Percentiles rank a stretch among this genome's conserved stretches.
Evolutionary conservation across 2,329 filamentous ascomycete species (phyloP).

Genomic region (Pezicula radicicola): DNA sequence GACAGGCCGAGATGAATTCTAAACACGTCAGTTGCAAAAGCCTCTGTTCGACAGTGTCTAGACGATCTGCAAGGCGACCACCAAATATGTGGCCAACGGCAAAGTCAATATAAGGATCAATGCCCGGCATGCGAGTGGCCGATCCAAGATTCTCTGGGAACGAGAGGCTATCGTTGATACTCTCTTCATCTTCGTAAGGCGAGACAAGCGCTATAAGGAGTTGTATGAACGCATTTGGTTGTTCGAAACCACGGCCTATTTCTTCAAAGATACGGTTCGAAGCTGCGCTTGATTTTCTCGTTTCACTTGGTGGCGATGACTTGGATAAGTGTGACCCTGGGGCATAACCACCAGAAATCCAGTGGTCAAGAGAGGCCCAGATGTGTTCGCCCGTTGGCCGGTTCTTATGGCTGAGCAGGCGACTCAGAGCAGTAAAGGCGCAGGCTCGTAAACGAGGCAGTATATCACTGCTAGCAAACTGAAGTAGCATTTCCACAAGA

Average conservation of each 20-base stretch:
- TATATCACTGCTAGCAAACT: slow-evolving; percentile 74
- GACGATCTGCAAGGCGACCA: slow-evolving; percentile 51
- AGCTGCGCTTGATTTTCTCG: slow-evolving; percentile 27
- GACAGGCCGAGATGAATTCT: slow-evolving; percentile 74
- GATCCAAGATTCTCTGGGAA: slow-evolving; percentile 85
- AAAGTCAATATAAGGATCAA: slow-evolving; percentile 92
- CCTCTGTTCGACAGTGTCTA: slow-evolving; percentile 65
- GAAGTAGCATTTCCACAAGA: slow-evolving; percentile 71
- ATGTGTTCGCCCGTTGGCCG: slow-evolving; percentile 65
- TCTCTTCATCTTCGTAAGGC: slow-evolving; percentile 58
- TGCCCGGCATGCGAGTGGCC: slow-evolving; percentile 75
- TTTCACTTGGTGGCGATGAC: slow-evolving; percentile 20
- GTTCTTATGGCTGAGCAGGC: slow-evolving; percentile 73
- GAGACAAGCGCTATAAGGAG: slow-evolving; percentile 70
- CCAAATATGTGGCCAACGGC: slow-evolving; percentile 77
- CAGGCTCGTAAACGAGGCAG: slow-evolving; percentile 77
- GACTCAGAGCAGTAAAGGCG: slow-evolving; percentile 74
- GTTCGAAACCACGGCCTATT: slow-evolving; percentile 77
- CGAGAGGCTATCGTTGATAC: slow-evolving; percentile 71
- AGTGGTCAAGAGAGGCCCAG: slow-evolving; percentile 79
- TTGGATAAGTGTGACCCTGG: slow-evolving; percentile 40
- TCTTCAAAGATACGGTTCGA: slow-evolving; percentile 70
- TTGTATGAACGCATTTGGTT: slow-evolving; percentile 79
- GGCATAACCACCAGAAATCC: slow-evolving; percentile 63
- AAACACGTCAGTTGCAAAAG: slow-evolving; percentile 78